Base-by-base conservation (phyloP, 306 rosid genomes). In the Vigna trinervia region DNA sequence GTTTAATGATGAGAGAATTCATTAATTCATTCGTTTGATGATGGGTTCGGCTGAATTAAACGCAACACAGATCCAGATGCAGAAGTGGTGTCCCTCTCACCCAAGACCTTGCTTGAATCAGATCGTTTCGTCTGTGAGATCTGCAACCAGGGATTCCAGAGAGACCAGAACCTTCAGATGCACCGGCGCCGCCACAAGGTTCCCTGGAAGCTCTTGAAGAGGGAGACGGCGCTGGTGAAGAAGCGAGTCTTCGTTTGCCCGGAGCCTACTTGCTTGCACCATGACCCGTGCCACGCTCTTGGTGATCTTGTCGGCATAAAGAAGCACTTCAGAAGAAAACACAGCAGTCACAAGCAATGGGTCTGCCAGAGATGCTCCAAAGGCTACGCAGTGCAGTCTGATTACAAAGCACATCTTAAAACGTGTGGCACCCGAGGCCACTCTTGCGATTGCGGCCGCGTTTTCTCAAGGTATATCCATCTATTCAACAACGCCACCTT, bases 101-200 rank as follows among this genome's bases (percentile, higher is more conserved):
- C 98, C 2, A 92, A 95, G 81, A 95, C 98, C 12, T 65, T 95
- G 12, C 77, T 95, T 78, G 98, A 95, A 87, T 95, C 98, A 61
- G 98, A 95, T 88, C 96, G 98, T 4, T 95, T 92, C 53, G 96
- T 95, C 46, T 95, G 98, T 41, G 98, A 95, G 98, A 95, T 95
- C 93, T 95, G 99, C 83, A 92, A 92, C 88, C 99, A 95, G 71
- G 99, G 99, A 41, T 95, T 95, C 84, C 99, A 95, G 82, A 82
- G 99, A 71, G 99, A 95, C 88, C 99, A 95, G 84, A 95, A 95
- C 85, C 90, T 95, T 4, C 99, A 95, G 96, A 95, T 95, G 99
- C 99, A 95, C 74, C 79, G 99, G 72, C 74, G 99, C 22, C 66
- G 99, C 14, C 99, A 95, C 85, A 95, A 95, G 82, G 99, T 95